These are phyloP conservation scores for Rhododendron ferrugineum DNA, from an alignment of 148 eudicot genomes.

Conservation along the genomic window DNA sequence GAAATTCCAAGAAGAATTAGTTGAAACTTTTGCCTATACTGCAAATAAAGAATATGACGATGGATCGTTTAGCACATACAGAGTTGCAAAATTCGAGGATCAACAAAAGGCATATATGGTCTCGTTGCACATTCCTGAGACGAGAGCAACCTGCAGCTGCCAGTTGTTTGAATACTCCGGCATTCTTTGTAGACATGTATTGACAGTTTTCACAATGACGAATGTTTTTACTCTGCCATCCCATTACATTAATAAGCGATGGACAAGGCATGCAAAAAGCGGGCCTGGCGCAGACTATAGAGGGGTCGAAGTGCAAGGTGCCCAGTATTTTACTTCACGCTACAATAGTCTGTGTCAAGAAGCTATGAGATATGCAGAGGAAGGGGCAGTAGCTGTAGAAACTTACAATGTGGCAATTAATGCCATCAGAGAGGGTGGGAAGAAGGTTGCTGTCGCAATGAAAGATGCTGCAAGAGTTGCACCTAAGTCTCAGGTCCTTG, in stretches of 20 bases:
- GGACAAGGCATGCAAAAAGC: constrained; percentile 81
- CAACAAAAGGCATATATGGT: constrained; percentile 58
- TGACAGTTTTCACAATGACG: constrained; percentile 90
- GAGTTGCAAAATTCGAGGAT: constrained; percentile 92
- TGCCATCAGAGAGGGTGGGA: constrained; percentile 61
- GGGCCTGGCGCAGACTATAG: constrained; percentile 34
- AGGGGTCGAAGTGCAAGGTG: constrained; percentile 25
- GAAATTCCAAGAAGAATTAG: constrained; percentile 87
- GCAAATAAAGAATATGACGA: constrained; percentile 75
- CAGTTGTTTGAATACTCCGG: constrained; percentile 89
- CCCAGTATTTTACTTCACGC: constrained; percentile 47
- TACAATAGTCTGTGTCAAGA: constrained; percentile 70
- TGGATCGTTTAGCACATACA: constrained; percentile 53
- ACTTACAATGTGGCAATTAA: constrained; percentile 51
- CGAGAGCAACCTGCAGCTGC: constrained; percentile 81
- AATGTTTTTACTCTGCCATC: constrained; percentile 85
- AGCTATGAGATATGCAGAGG: constrained; percentile 75
- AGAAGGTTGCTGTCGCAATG: constrained; percentile 51
- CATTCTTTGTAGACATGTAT: constrained; percentile 77
- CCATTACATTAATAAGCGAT: constrained; percentile 80
- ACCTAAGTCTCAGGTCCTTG: constrained; percentile 39
- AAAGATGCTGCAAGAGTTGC: constrained; percentile 48
- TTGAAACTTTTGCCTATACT: constrained; percentile 91
- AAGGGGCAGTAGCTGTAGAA: constrained; percentile 62
- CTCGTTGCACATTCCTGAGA: constrained; percentile 53